Evolutionary conservation across 129 eudicot species (phyloP).

Genomic region (Sambucus nigra): DNA sequence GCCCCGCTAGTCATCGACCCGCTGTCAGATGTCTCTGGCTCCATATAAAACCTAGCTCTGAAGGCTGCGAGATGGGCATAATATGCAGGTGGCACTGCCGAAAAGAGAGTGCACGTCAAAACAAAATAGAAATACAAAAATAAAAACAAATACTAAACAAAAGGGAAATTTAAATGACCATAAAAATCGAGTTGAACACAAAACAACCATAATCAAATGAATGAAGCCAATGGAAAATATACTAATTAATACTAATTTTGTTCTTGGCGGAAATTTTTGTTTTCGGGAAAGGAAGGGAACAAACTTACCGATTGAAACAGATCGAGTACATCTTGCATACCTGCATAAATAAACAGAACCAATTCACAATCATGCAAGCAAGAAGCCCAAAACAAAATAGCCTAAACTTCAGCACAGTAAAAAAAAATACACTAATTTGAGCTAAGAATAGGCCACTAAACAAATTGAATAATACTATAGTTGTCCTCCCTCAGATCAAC

Average conservation of each 20-base stretch:
- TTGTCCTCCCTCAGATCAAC: background rate
- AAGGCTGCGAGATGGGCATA: constrained; percentile 92
- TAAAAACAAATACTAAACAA: background rate
- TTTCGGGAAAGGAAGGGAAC: background rate
- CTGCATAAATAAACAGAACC: constrained; percentile 21
- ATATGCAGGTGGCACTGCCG: constrained; percentile 87
- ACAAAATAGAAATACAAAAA: too few species aligned
- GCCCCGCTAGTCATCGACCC: constrained; percentile 70
- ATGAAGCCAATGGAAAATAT: background rate
- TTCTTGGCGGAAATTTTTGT: background rate
- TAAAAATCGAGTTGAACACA: background rate
- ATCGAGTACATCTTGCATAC: constrained; percentile 89
- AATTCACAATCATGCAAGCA: background rate
- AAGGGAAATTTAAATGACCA: background rate
- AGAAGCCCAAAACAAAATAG: too few species aligned
- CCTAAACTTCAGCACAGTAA: background rate
- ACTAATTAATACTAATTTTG: too few species aligned
- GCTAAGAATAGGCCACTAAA: background rate
- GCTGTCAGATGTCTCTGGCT: constrained; percentile 77
- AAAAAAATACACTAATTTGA: background rate
- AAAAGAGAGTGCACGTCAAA: background rate
- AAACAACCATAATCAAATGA: background rate
- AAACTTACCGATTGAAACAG: constrained; percentile 73
- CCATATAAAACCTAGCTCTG: constrained; percentile 90
- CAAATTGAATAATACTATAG: too few species aligned